Base-by-base conservation (phyloP, 306 rosid genomes). In the Ziziphus jujuba region DNA sequence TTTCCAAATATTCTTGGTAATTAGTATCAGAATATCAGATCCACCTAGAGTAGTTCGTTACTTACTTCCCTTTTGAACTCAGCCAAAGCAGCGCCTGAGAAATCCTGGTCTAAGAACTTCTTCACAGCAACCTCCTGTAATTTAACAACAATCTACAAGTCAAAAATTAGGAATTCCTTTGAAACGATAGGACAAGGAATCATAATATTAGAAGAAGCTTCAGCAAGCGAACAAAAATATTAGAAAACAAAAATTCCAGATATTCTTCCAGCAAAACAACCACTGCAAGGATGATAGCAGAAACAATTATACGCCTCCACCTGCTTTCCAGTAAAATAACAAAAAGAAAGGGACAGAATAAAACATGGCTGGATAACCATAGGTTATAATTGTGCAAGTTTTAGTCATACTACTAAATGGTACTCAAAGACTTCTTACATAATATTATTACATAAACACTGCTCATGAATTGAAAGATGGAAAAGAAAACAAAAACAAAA, bases 31-130 rank as follows among this genome's bases (percentile, higher is more conserved):
- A 28, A 28, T 28, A 28, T 28, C 4, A 28, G 33, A 28, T 28
- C 33, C 33, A 28, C 33, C 54, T 38, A 69, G 62, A 73, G 6
- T 33, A 44, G 9, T 40, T 20, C 53, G 14, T 19, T 73, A 74
- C 96, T 92, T 88, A 93, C 99, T 88, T 95, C 99, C 80, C 96
- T 88, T 88, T 84, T 95, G 86, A 95, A 95, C 84, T 95, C 99
- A 20, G 91, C 95, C 87, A 95, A 88, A 81, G 97, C 97, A 80
- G 96, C 91, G 31, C 99, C 99, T 48, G 97, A 90, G 75, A 95
- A 95, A 74, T 95, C 99, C 84, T 95, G 99, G 82, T 95, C 99
- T 72, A 95, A 80, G 79, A 95, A 95, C 80, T 95, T 95, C 85
- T 95, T 95, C 80, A 95, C 99, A 59, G 97, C 99, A 75, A 95